These are phyloP conservation scores for Begonia fuchsioides DNA, from an alignment of 306 rosid genomes.

Conservation along the genomic window DNA sequence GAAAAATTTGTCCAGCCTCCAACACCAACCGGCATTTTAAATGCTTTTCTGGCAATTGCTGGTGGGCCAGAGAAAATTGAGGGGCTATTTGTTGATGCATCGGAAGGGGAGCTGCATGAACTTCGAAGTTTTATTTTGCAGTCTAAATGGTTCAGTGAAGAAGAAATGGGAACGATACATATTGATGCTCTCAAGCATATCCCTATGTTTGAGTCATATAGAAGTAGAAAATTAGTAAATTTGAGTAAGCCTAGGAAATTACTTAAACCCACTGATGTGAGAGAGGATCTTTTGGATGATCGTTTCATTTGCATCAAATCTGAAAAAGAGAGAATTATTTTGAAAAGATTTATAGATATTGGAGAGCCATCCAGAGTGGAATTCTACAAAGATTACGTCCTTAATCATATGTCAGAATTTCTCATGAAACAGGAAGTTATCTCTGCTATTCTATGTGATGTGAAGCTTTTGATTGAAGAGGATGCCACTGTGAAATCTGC, in stretches of 20 bases:
- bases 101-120: slow-evolving; percentile 90
- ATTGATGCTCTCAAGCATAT: slow-evolving; percentile 54
- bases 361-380: slow-evolving; percentile 66
- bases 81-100: slow-evolving; percentile 53
- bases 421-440: slow-evolving; percentile 36
- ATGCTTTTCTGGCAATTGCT: slow-evolving; percentile 69
- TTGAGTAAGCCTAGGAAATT: slow-evolving; percentile 70
- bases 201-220: slow-evolving; percentile 78
- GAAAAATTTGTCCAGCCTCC: slow-evolving; percentile 64
- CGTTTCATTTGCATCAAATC: slow-evolving; percentile 72
- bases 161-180: slow-evolving; percentile 44
- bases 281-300: slow-evolving; percentile 70
- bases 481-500: slow-evolving; percentile 47
- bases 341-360: slow-evolving; percentile 54
- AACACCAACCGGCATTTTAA: slow-evolving; percentile 61
- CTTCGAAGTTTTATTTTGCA: slow-evolving; percentile 89
- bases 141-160: slow-evolving; percentile 87
- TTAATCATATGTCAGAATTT: slow-evolving; percentile 57
- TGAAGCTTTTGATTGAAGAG: slow-evolving; percentile 55
- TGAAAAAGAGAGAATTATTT: slow-evolving; percentile 54
- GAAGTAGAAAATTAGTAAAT: slow-evolving; percentile 62
- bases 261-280: slow-evolving; percentile 67
- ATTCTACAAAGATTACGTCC: slow-evolving; percentile 71
- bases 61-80: slow-evolving; percentile 48
- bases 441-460: slow-evolving; percentile 55